Conservation (phyloP, 2,329 filamentous ascomycete species). For the Exophiala aquamarina region DNA sequence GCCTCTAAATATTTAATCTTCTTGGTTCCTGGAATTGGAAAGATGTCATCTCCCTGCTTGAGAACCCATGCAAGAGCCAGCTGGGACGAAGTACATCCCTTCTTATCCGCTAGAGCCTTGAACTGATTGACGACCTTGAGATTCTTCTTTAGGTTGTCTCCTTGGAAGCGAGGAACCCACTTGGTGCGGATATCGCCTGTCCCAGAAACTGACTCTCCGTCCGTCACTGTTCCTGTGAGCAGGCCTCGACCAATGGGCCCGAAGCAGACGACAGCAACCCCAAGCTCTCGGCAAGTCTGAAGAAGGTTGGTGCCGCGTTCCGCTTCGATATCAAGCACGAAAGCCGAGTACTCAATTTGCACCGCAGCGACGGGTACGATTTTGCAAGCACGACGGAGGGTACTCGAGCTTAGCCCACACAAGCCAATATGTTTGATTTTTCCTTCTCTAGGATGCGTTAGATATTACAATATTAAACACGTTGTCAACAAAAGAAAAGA, state of each 20-base stretch:
- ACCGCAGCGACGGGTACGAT: constrained; percentile 53
- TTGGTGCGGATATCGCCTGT: constrained; percentile 46
- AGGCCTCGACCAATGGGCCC: constrained; percentile 22
- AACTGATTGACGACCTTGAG: constrained; percentile 51
- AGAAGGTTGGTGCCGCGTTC: constrained; percentile 12
- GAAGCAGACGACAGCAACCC: constrained; percentile 21
- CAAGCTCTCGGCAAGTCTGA: constrained; percentile 22
- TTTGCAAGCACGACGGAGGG: constrained; percentile 52
- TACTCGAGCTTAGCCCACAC: constrained; percentile 51
- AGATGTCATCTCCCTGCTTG: constrained; percentile 56
- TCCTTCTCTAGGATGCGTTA: too few relatives aligned
- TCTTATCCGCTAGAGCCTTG: constrained; percentile 19
- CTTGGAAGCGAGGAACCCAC: constrained; percentile 51
- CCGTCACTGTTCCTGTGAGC: constrained; percentile 15
- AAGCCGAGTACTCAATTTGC: constrained; percentile 57
- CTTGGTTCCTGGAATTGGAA: constrained; percentile 60
- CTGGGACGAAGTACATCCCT: constrained; percentile 18
- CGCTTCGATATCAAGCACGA: constrained; percentile 30
- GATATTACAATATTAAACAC: background rate
- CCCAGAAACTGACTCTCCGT: constrained; percentile 33
- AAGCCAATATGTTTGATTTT: constrained; percentile 60
- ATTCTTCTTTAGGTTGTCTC: constrained; percentile 58
- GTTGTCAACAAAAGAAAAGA: background rate
- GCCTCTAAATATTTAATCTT: constrained; percentile 48
- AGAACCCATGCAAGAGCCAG: constrained; percentile 24